phyloP scores from a whole-genome alignment of 495 filamentous ascomycete species.

The Oidiodendron maius region DNA sequence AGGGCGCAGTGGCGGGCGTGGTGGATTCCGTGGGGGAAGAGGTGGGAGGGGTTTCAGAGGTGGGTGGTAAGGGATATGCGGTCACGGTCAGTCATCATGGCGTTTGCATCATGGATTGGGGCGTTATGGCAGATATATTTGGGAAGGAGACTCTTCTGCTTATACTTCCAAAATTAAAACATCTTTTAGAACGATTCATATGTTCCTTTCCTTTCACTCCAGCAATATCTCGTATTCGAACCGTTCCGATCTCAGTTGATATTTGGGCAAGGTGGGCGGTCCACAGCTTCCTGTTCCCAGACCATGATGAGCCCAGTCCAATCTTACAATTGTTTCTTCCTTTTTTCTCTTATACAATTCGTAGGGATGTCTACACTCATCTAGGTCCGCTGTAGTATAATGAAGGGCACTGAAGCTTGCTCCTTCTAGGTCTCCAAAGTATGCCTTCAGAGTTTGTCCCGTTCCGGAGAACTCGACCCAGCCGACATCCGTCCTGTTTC shows the following conservation, averaged over 20 bases:
- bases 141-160: not conserved
- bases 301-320: slow-evolving; percentile 56
- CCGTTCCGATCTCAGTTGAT: slow-evolving; percentile 36
- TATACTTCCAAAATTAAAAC: too few species aligned
- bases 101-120: slow-evolving; percentile 1
- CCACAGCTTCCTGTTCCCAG: slow-evolving; percentile 47
- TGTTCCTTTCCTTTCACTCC: slow-evolving; percentile 10
- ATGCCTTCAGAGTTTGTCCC: slow-evolving; percentile 21
- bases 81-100: not conserved
- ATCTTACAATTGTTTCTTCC: slow-evolving; percentile 47
- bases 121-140: not conserved
- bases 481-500: slow-evolving; percentile 55
- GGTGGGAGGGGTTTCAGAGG: slow-evolving; percentile 38
- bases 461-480: slow-evolving; percentile 44
- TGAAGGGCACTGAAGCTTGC: slow-evolving; percentile 47
- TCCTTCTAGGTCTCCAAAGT: slow-evolving; percentile 33
- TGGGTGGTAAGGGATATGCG: slow-evolving; percentile 38
- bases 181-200: too few species aligned
- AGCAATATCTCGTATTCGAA: slow-evolving; percentile 43
- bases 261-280: slow-evolving; percentile 42
- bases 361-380: slow-evolving; percentile 51
- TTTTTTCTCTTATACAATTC: slow-evolving; percentile 43
- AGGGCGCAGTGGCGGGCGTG: slow-evolving; percentile 25
- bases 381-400: slow-evolving; percentile 47
- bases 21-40: slow-evolving; percentile 43